Base-by-base conservation (phyloP, 495 filamentous ascomycete species). In the Penicillium malachiteum region DNA sequence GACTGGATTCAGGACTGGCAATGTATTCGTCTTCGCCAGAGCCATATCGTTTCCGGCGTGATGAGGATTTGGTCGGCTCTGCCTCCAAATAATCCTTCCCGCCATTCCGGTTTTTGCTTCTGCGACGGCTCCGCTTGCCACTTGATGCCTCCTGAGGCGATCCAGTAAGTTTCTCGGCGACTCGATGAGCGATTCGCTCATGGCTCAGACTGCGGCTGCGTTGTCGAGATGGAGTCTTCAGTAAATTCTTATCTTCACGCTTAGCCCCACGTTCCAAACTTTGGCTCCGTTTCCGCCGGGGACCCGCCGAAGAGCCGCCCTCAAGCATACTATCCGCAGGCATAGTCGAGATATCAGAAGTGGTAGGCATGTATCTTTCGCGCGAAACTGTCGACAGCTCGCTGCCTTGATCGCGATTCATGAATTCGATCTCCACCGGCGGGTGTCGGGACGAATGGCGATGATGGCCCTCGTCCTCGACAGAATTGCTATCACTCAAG, bases 281-380 rank as follows among this genome's bases (percentile, higher is more conserved):
- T 49, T 80, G 78, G 60, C 86, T 88, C 39, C 81, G 75, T 47
- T 80, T 80, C 43, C 77, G 77, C 50, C 75, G 75, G 6, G 79
- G 74, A 11, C 75, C 73, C 9, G 70, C 66, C 40, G 69, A 77
- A 21, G 76, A 73, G 12, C 83, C 50, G 26, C 53, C 87, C 64
- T 96, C 92, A 11, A 97, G 78, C 79, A 97, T 91, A 71, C 89
- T 93, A 66, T 96, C 89, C 26, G 88, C 84, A 12, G 91, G 92
- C 79, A 96, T 94, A 10, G 88, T 90, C 0, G 92, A 97, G 31
- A 97, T 88, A 49, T 96, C 92, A 1, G 92, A 96, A n/a, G 78
- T 71, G 7, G 78, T 75, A 31, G 69, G 71, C 42, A 84, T 73
- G 67, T 87, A 87, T 63, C 80, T 78, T 54, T 84, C 85, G 58